Conservation (phyloP, 208 protist genomes). For the Herpetomonas tarakana region DNA sequence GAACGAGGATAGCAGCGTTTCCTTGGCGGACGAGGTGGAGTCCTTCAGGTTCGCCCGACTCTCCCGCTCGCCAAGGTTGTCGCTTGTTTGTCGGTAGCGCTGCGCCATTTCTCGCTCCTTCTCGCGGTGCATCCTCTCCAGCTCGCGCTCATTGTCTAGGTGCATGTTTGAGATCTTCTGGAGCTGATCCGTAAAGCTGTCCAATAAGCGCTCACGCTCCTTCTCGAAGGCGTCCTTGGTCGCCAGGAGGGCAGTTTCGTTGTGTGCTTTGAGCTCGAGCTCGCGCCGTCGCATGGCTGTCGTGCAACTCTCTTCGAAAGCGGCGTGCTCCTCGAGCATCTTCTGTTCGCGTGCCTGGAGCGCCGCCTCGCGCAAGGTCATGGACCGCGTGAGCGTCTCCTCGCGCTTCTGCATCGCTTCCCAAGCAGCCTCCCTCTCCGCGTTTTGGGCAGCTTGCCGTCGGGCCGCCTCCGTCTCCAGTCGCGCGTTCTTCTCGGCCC, state of each 20-base stretch:
- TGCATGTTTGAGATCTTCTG: neutral
- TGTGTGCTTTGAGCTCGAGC: neutral
- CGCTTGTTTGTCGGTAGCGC: neutral
- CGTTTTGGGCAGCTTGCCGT: neutral
- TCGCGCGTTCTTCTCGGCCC: neutral
- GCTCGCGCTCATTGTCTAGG: neutral
- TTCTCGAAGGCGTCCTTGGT: neutral
- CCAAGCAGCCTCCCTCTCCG: neutral
- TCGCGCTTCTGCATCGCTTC: neutral
- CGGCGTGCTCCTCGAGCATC: neutral
- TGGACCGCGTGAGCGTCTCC: neutral
- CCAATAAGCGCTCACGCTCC: neutral
- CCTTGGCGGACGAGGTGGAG: neutral
- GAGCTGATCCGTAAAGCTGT: neutral
- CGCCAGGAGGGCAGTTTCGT: neutral
- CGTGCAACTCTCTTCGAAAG: neutral
- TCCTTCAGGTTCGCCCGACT: neutral
- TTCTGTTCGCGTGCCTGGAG: neutral
- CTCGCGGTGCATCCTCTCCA: neutral
- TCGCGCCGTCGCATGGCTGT: neutral
- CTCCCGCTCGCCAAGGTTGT: neutral
- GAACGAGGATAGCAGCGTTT: neutral
- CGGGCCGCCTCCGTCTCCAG: neutral
- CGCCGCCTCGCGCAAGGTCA: neutral
- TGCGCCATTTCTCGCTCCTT: neutral